Base-by-base conservation (phyloP, 1,139 yeast species). In the Hansenula sp. region DNA sequence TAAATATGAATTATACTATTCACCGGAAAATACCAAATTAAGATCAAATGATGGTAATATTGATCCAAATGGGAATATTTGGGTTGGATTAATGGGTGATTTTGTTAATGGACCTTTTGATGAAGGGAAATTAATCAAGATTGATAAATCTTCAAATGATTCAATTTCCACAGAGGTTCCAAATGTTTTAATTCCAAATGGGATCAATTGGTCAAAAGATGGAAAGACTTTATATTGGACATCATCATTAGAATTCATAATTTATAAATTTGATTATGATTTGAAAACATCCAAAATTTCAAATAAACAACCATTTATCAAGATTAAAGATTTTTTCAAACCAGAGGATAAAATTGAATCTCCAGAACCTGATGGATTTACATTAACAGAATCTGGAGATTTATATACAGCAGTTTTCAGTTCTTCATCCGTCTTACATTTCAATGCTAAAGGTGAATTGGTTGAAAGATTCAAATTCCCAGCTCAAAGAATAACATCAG, bases 311-410 rank as follows among this genome's bases (percentile, higher is more conserved):
- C 59, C 63, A 19, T 74, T 73, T 51, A 66, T 81, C 38, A 66
- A 74, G 36, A 56, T 75, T 30, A 64, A 63, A 35, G 65, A 68
- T 15, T 50, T 66, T 3, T 65, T 65, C n/a, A n/a, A n/a, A 43
- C 61, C 65, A 9, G 63, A 58, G 1, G 50, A 60, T 46, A n/a
- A n/a, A n/a, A n/a, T n/a, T n/a, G 57, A 58, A 41, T 50, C 66
- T 47, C 71, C 84, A 2, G 93, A 80, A 57, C 96, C 97, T 0
- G 98, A 91, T 62, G 98, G 98, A 31, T 71, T 86, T 53, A 72
- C 82, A 18, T 67, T 85, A 50, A 80, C 87, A 41, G 63, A 65
- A 10, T 72, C 77, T 40, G 86, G 83, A n/a, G 72, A 79, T 45
- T 61, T 91, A 33, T 87, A 78, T 67, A 68, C 81, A 2, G 86